phyloP scores from a whole-genome alignment of 306 rosid genomes.

The Cucurbita moschata region DNA sequence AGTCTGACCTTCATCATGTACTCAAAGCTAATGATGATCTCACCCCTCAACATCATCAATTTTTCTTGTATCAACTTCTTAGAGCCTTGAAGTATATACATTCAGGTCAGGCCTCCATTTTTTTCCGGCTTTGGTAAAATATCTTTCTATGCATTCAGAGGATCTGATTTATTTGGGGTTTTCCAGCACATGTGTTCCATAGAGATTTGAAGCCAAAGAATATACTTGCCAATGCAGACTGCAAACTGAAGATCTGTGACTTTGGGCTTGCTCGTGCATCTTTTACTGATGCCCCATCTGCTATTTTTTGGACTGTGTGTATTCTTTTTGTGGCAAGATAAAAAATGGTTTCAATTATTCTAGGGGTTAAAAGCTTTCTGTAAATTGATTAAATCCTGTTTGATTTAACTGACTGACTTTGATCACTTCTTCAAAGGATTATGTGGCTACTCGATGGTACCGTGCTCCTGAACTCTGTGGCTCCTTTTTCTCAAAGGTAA shows the following conservation, averaged over 20 bases:
- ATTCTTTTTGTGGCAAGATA: not conserved
- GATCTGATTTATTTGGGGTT: constrained; percentile 3
- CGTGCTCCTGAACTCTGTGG: constrained; percentile 78
- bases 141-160: not conserved
- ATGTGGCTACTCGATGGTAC: constrained; percentile 68
- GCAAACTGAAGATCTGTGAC: constrained; percentile 60
- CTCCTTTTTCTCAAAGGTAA: constrained; percentile 55
- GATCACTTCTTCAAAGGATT: constrained; percentile 29
- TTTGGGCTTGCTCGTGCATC: constrained; percentile 61
- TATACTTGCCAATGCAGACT: constrained; percentile 64
- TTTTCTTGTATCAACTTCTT: constrained; percentile 62
- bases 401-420: constrained; percentile 3
- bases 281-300: constrained; percentile 40
- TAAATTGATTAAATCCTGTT: not conserved
- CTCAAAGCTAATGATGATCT: constrained; percentile 49
- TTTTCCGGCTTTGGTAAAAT: not conserved
- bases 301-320: constrained; percentile 64
- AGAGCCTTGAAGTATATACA: constrained; percentile 59
- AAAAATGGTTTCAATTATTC: not conserved
- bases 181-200: constrained; percentile 43
- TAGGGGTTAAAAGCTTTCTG: not conserved
- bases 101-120: constrained; percentile 28
- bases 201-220: constrained; percentile 64
- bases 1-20: constrained; percentile 54
- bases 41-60: constrained; percentile 42